These are phyloP conservation scores for Colletotrichum caudatum DNA, from an alignment of 2,329 filamentous ascomycete genomes.

Conservation along the genomic window DNA sequence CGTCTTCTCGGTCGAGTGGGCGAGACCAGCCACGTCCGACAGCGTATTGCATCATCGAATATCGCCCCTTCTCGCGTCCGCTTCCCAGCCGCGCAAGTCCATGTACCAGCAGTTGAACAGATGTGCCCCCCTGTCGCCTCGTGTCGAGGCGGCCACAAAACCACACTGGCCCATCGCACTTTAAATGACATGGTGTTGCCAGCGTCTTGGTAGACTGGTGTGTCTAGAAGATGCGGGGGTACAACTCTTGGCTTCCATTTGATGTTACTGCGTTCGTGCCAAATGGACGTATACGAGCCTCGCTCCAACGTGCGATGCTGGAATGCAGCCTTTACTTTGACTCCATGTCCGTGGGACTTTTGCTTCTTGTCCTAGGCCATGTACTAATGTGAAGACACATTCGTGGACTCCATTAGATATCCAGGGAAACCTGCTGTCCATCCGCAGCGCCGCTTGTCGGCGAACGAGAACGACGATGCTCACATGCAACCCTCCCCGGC, in stretches of 20 bases:
- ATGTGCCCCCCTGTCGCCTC: conserved; percentile 2
- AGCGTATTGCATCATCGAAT: too few relatives aligned
- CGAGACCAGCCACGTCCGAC: too few relatives aligned
- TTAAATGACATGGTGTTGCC: conserved; percentile 4
- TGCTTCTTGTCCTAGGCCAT: background rate
- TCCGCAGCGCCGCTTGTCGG: too few relatives aligned
- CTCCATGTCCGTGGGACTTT: too few relatives aligned
- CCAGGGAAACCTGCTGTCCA: background rate
- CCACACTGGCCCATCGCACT: background rate
- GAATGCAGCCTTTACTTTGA: background rate
- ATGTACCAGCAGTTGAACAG: background rate
- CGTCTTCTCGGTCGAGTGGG: too few relatives aligned
- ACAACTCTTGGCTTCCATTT: background rate
- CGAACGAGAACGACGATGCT: background rate
- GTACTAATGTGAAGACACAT: background rate
- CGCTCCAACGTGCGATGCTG: background rate
- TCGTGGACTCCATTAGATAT: too few relatives aligned
- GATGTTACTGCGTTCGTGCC: background rate
- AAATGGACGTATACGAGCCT: background rate
- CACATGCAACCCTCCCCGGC: background rate
- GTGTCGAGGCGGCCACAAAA: conserved; percentile 16
- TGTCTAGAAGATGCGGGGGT: background rate
- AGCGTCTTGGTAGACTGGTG: background rate
- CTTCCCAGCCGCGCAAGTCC: too few relatives aligned
- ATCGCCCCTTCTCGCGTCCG: too few relatives aligned